Evolutionary conservation across 2,329 filamentous ascomycete species (phyloP).

Genomic region (Chlorencoelia australis): DNA sequence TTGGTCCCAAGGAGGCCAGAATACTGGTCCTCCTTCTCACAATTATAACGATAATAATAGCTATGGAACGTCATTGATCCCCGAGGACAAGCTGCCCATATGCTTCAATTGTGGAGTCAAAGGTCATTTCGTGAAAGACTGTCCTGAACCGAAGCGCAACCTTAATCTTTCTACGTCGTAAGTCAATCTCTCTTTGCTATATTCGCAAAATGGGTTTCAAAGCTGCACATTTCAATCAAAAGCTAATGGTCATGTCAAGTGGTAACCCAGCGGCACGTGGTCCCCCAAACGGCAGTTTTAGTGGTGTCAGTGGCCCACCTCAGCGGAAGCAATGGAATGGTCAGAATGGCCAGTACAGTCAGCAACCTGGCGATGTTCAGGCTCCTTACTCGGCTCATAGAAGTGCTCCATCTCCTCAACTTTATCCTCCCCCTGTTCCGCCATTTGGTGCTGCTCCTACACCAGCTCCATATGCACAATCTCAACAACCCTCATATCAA

Average conservation of each 20-base stretch:
- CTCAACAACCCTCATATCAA: conserved; percentile 16
- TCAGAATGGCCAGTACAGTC: conserved; percentile 4
- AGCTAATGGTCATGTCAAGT: conserved; percentile 8
- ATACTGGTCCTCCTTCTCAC: conserved; percentile 5
- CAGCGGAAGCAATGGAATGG: conserved; percentile 8
- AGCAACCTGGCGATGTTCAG: conserved; percentile 10
- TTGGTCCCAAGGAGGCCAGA: conserved; percentile 18
- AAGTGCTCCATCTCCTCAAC: conserved; percentile 1
- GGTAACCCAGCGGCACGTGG: conserved; percentile 3
- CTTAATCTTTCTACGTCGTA: conserved; percentile 12
- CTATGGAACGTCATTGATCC: conserved; percentile 1
- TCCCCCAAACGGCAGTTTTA: conserved; percentile 1
- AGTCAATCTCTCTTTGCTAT: conserved; percentile 2
- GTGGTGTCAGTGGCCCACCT: conserved; percentile 1
- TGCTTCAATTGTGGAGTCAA: conserved; percentile 45
- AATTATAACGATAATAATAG: conserved; percentile 9
- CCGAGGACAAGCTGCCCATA: conserved; percentile 24
- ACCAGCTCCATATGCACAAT: conserved; percentile 7
- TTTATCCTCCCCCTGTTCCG: conserved; percentile 1
- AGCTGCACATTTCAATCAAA: too few relatives aligned
- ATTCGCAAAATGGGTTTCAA: not conserved
- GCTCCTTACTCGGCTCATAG: not conserved
- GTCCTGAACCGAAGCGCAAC: conserved; percentile 39
- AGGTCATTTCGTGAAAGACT: conserved; percentile 44
- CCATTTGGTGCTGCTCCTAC: conserved; percentile 1